A percentile compares a stretch with the other conserved stretches of the same genome.
These are phyloP conservation scores for Phytopythium kandeliae DNA, from an alignment of 352 stramenopile species.

Conservation along the genomic window DNA sequence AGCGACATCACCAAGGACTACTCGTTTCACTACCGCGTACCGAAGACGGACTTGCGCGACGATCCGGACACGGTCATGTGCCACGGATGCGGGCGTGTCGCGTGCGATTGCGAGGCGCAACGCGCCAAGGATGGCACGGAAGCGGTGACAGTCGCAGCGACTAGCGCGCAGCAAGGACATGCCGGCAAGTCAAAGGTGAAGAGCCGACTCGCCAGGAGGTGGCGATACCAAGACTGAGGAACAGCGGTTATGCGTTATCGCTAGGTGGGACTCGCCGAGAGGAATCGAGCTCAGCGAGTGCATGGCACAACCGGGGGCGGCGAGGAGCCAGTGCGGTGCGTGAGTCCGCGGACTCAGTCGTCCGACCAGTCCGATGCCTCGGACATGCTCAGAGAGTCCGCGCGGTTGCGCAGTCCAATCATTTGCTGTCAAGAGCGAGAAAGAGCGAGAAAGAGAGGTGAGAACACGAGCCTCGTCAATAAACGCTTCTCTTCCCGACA, in stretches of 20 bases:
- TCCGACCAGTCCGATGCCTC: constrained; percentile 87
- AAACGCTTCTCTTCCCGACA: not conserved
- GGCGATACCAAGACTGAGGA: constrained; percentile 29
- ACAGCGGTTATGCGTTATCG: constrained; percentile 6
- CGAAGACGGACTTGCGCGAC: constrained; percentile 56
- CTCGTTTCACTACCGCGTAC: constrained; percentile 51
- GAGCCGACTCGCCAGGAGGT: constrained; percentile 23
- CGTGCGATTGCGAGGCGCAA: constrained; percentile 34
- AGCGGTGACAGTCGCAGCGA: not conserved
- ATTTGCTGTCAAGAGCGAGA: constrained; percentile 57
- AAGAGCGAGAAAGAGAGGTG: not conserved
- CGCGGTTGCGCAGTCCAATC: constrained; percentile 63
- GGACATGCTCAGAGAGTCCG: constrained; percentile 77
- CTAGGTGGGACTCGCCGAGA: constrained; percentile 1
- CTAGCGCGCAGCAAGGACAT: not conserved
- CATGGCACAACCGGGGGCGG: not conserved
- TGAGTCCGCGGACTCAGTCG: constrained; percentile 34
- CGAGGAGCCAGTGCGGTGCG: not conserved
- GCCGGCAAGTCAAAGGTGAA: constrained; percentile 16
- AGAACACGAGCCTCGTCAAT: constrained; percentile 3
- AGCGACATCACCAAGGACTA: constrained; percentile 42
- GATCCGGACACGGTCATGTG: constrained; percentile 35
- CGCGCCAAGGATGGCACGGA: constrained; percentile 8
- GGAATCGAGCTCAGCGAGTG: no score
- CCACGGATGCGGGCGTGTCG: constrained; percentile 38